Evolutionary conservation across 495 filamentous ascomycete genomes (phyloP).

Genomic region (Daldinia vernicosa): DNA sequence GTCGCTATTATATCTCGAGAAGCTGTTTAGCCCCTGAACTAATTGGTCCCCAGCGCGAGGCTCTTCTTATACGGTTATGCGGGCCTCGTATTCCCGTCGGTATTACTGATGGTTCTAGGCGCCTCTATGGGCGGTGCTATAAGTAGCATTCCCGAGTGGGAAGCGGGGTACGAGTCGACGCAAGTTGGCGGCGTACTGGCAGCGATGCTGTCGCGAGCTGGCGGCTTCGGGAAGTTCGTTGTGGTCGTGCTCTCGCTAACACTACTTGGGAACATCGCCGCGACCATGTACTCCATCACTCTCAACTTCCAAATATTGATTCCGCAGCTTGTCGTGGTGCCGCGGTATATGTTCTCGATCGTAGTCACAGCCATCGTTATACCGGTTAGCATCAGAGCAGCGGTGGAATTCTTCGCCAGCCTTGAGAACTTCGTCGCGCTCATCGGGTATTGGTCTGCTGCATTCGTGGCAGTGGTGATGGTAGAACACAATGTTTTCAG

Average conservation of each 20-base stretch:
- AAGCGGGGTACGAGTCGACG: constrained; percentile 54
- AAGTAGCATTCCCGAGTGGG: constrained; percentile 54
- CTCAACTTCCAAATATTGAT: constrained; percentile 66
- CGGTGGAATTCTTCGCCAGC: constrained; percentile 59
- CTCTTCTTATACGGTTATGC: constrained; percentile 58
- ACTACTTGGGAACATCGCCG: constrained; percentile 61
- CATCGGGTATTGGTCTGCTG: constrained; percentile 66
- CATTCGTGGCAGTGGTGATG: constrained; percentile 60
- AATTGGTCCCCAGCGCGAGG: constrained; percentile 39
- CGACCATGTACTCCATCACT: constrained; percentile 60
- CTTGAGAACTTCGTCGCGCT: constrained; percentile 64
- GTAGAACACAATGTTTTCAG: constrained; percentile 62
- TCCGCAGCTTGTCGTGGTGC: constrained; percentile 57
- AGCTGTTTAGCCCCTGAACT: constrained; percentile 1
- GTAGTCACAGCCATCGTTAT: constrained; percentile 61
- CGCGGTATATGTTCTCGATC: constrained; percentile 61
- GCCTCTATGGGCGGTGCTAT: constrained; percentile 62
- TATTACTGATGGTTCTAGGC: constrained; percentile 63
- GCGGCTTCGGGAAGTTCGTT: constrained; percentile 66
- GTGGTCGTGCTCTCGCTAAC: constrained; percentile 63
- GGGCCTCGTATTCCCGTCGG: constrained; percentile 58
- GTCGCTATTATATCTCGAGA: neutral
- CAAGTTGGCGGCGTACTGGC: constrained; percentile 64
- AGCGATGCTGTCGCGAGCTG: constrained; percentile 61
- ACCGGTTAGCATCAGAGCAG: constrained; percentile 61